Percentiles rank a stretch among this genome's conserved stretches.
Evolutionary conservation across 2,329 filamentous ascomycete genomes (phyloP).

Genomic region (Aspergillus eucalypticola): DNA sequence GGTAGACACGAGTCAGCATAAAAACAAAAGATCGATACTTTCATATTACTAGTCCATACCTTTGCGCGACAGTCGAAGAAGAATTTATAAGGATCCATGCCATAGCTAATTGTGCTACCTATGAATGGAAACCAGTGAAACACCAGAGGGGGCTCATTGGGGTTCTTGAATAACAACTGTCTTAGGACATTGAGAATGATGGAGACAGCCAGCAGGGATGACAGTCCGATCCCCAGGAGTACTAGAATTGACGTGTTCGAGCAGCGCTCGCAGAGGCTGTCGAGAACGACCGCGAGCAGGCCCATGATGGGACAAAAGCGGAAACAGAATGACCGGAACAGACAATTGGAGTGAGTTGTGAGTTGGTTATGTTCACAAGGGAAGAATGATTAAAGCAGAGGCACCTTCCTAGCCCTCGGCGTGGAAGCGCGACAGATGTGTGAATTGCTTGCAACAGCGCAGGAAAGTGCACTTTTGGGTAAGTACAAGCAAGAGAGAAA

Average conservation of each 20-base stretch:
- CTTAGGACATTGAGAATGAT: slow-evolving; percentile 76
- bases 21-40: neutral
- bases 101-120: slow-evolving; percentile 89
- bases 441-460: neutral
- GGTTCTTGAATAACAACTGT: slow-evolving; percentile 79
- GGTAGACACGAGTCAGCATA: neutral
- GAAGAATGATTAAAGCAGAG: slow-evolving; percentile 14
- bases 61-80: slow-evolving; percentile 69
- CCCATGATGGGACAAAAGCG: slow-evolving; percentile 46
- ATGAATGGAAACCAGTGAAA: slow-evolving; percentile 71
- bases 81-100: slow-evolving; percentile 75
- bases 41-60: slow-evolving; percentile 50
- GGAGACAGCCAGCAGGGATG: slow-evolving; percentile 54
- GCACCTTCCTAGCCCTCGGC: slow-evolving; percentile 10
- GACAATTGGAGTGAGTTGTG: neutral
- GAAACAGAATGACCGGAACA: neutral
- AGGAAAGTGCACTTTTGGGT: neutral
- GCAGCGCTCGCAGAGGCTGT: slow-evolving; percentile 48
- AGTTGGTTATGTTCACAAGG: neutral
- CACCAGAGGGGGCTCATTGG: slow-evolving; percentile 71
- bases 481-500: neutral
- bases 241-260: slow-evolving; percentile 49
- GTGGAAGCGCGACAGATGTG: neutral
- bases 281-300: slow-evolving; percentile 51
- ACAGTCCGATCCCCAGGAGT: slow-evolving; percentile 46